Evolutionary conservation across 371 early-diverging fungal genomes (phyloP), one percentile per base, ranked within the genome.

Genomic region (Apophysomyces trapeziformis): DNA sequence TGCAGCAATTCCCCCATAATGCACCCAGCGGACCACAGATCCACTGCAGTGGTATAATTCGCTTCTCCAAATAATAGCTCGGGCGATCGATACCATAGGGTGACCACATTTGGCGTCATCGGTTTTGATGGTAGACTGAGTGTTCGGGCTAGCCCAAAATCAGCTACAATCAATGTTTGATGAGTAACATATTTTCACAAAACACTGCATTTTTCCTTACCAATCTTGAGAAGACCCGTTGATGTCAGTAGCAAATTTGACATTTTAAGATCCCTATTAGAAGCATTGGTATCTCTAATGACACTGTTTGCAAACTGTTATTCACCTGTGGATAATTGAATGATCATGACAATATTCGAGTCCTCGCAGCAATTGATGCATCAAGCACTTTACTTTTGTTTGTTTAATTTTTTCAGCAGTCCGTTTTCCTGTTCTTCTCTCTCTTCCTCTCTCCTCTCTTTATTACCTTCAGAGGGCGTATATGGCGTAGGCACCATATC

Each of bases 51-150:
- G 7, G 91, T 86, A 78, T 98, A 97, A 43, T 85, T 82, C 1
- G 84, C 76, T 46, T 85, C 86, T 5, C 97, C 97, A 70, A 93
- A 81, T 0, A 98, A 77, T 0, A 98, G 77, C 77, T 97, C 98
- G 0, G 98, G 98, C 6, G 98, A 85, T 59, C 98, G 87, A 71
- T 98, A 97, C 97, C 97, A 97, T 8, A 97, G 76, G 7, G 99
- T 99, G 3, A 97, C 95, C 6, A 99, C 98, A 60, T 92, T 88
- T 1, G 95, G 96, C 8, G 96, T 95, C 94, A 95, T 92, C 12
- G 93, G 88, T 54, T 86, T 79, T 0, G 74, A 61, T 2, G 93
- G 92, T 41, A 75, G 64, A 57, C 88, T 86, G 61, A 90, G 86
- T 26, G 87, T 84, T 36, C 95, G 81, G 0, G 97, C 96, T 58